Evolutionary conservation across 1,139 yeast genomes (phyloP), one percentile per base, ranked within the genome.

Genomic region (Martiniozyma asiatica): DNA sequence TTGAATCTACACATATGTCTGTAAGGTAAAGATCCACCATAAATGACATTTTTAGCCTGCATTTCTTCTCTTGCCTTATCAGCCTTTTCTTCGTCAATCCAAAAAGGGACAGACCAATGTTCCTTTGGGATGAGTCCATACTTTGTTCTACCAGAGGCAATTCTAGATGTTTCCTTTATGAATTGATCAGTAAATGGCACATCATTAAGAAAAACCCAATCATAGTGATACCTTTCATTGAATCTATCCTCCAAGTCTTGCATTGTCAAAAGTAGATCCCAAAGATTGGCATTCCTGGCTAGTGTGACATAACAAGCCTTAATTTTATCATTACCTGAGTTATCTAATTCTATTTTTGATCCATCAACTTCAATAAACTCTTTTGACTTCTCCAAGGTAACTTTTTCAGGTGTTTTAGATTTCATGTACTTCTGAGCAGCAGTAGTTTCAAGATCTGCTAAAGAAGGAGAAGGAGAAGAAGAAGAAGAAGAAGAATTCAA

Each of bases 1-100:
- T 74, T 78, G 49, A 60, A 76, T 43, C 85, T 65, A 53, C 84
- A 76, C 84, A 76, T 75, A 46, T 73, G 77, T 54, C 84, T 64
- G 55, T 75, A 76, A 14, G 38, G 16, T 9, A 36, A 14, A 4
- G 41, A 39, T 22, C 35, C 42, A 18, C 45, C 44, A 28, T 41
- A 40, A 11, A 37, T 36, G 9, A 40, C 22, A 13, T 21, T 19
- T 7, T 23, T 29, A 10, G 27, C 27, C 8, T 20, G 17, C 40
- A 36, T 39, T 12, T 38, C 33, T 7, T 26, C 14, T 22, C 42
- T 29, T 32, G 38, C 33, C 7, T 56, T 45, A 11, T 72, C 73
- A 14, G 79, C 80, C 45, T 65, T 71, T 27, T 65, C 67, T 41
- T 60, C 58, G 51, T 72, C 76, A 38, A 74, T 68, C 68, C 70